Evolutionary conservation across 2,329 filamentous ascomycete species (phyloP), one percentile per base, ranked within the genome.

Genomic region (Coleophoma cylindrospora): DNA sequence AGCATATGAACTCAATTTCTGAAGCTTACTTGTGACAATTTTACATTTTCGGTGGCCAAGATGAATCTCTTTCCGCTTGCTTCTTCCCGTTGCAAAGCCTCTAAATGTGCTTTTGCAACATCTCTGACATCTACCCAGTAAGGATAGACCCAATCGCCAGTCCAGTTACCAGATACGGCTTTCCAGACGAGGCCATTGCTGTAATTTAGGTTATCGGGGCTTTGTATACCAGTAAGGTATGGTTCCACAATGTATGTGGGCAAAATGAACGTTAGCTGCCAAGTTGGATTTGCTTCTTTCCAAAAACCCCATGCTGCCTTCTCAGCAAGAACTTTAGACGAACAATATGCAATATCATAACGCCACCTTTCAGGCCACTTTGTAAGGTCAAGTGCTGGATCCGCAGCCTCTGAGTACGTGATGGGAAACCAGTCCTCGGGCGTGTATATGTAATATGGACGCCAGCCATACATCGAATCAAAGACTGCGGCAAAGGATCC

Each of bases 81-180:
- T 40, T 40, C 34, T 22, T 12, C 34, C 10, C 11, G 12, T 12
- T 38, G 15, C n/a, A 47, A 22, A 14, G 37, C 45, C 19, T 17
- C 12, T 15, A 47, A n/a, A 34, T 47, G 45, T 22, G 45, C 45
- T 27, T 32, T 38, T 34, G 45, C 45, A n/a, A 47, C 45, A 47
- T 47, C 45, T n/a, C 45, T 21, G 9, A 47, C 45, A 32, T 47
- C 45, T 13, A 47, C 45, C 45, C 45, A 47, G 17, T 40, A 19
- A 40, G 45, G 45, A 47, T 40, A 47, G 33, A 32, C 34, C n/a
- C 38, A n/a, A 15, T 8, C 21, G 14, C 34, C 19, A 7, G 40
- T 27, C 9, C n/a, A 27, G 5, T 47, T 19, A 22, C n/a, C 36
- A 14, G 19, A 27, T 11, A 34, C 34, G 5, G 21, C 21, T 27